Conservation (phyloP, 2,329 filamentous ascomycete genomes). For the Helotiales sp. region DNA sequence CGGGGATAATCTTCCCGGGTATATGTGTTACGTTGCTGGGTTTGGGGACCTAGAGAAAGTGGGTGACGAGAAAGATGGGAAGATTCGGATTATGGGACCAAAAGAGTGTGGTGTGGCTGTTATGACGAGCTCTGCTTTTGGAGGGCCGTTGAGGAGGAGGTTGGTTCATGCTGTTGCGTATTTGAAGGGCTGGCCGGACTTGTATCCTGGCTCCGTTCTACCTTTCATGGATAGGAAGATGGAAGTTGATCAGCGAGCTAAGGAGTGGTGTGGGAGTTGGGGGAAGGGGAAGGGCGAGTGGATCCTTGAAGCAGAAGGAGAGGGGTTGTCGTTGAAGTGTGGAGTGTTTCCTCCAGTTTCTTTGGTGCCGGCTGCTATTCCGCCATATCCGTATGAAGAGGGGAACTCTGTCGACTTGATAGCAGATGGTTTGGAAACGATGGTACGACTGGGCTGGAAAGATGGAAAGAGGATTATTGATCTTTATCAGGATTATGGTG, state of each 20-base stretch:
- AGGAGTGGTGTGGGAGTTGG: conserved; percentile 15
- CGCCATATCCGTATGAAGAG: conserved; percentile 7
- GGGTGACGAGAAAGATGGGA: background rate
- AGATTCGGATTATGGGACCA: background rate
- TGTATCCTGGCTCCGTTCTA: background rate
- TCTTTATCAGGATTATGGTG: conserved; percentile 17
- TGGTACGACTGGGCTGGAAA: conserved; percentile 26
- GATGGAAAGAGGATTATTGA: conserved; percentile 18
- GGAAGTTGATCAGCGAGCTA: background rate
- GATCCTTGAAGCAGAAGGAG: background rate
- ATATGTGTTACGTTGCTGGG: conserved; percentile 17
- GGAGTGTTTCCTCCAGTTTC: background rate
- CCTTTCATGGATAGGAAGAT: conserved; percentile 8
- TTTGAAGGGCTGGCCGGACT: conserved; percentile 14
- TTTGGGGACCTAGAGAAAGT: conserved; percentile 9
- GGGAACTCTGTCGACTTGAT: conserved; percentile 23
- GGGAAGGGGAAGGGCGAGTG: background rate
- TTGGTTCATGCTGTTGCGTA: conserved; percentile 16
- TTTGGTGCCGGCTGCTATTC: conserved; percentile 21
- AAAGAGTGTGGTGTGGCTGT: conserved; percentile 19
- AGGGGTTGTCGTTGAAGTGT: background rate
- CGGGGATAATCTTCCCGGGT: conserved; percentile 23
- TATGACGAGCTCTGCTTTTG: conserved; percentile 22
- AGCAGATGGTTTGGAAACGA: conserved; percentile 22
- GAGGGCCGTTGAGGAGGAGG: conserved; percentile 7